Percentiles rank a stretch among this genome's conserved stretches.
Conservation (phyloP, 2,329 filamentous ascomycete genomes). For the Diaporthe capsici region DNA sequence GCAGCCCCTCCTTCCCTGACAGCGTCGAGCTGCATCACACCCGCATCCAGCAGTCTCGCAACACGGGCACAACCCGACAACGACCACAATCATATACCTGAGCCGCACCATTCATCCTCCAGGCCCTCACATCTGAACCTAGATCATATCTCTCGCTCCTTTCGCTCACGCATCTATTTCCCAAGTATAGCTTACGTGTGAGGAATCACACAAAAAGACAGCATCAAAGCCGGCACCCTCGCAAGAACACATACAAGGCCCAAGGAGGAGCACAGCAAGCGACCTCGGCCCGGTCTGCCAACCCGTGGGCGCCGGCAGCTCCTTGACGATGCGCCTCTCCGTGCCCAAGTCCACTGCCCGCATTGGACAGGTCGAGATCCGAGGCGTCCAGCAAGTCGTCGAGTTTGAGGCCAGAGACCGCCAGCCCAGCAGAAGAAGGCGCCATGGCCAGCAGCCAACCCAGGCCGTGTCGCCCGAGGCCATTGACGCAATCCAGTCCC, state of each 20-base stretch:
- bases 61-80: slow-evolving; percentile 1
- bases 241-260: neutral
- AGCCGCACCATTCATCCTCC: neutral
- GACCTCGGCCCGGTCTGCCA: neutral
- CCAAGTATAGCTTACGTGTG: neutral
- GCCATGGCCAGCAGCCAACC: slow-evolving; percentile 7
- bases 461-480: slow-evolving; percentile 34
- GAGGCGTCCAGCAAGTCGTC: slow-evolving; percentile 38
- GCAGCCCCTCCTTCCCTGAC: neutral
- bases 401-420: slow-evolving; percentile 38
- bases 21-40: neutral
- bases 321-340: slow-evolving; percentile 36
- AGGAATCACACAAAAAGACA: neutral
- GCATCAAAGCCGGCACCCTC: neutral
- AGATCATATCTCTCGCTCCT: neutral
- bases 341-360: slow-evolving; percentile 11
- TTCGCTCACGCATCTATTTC: neutral
- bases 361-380: slow-evolving; percentile 38
- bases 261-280: neutral
- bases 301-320: neutral
- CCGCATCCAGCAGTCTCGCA: neutral
- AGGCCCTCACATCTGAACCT: neutral
- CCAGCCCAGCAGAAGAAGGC: neutral
- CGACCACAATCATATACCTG: neutral
- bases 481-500: slow-evolving; percentile 32